phyloP scores from a whole-genome alignment of 1,139 yeast species.

The Schwanniomyces etchellsii region DNA sequence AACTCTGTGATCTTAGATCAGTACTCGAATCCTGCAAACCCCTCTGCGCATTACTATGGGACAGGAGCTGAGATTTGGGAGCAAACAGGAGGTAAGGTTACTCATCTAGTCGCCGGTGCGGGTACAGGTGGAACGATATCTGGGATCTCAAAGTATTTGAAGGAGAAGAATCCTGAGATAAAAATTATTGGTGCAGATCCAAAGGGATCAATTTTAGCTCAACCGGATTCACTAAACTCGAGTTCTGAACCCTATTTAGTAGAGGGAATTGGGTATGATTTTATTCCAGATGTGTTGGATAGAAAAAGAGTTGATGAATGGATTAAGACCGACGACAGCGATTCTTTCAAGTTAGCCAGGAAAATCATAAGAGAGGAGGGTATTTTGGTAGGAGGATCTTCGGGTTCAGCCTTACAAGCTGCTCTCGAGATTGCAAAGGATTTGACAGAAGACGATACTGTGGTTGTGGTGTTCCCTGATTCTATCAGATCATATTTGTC shows the following conservation, averaged over 20 bases:
- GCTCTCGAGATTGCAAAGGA: slow-evolving; percentile 67
- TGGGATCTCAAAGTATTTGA: slow-evolving; percentile 74
- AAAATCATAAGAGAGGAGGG: slow-evolving; percentile 84
- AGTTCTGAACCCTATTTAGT: slow-evolving; percentile 64
- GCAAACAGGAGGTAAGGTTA: slow-evolving; percentile 68
- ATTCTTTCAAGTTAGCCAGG: slow-evolving; percentile 76
- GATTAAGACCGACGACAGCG: slow-evolving; percentile 84
- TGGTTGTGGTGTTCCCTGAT: slow-evolving; percentile 84
- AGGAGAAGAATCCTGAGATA: slow-evolving; percentile 62
- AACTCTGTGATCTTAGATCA: slow-evolving; percentile 84
- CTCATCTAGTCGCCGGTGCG: slow-evolving; percentile 83
- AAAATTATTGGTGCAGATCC: slow-evolving; percentile 81
- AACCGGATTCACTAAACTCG: slow-evolving; percentile 68
- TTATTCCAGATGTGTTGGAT: slow-evolving; percentile 75
- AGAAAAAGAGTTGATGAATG: slow-evolving; percentile 67
- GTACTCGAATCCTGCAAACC: slow-evolving; percentile 74
- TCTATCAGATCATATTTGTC: slow-evolving; percentile 83
- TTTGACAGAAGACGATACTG: slow-evolving; percentile 66
- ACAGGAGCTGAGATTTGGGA: slow-evolving; percentile 87
- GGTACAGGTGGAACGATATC: slow-evolving; percentile 86
- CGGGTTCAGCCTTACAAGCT: slow-evolving; percentile 82
- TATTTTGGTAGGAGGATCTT: slow-evolving; percentile 81
- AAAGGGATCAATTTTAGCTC: slow-evolving; percentile 78
- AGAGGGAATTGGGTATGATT: slow-evolving; percentile 91
- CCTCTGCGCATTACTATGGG: slow-evolving; percentile 78